Evolutionary conservation across 2,329 filamentous ascomycete genomes (phyloP).

Genomic region (Diaporthe humulicola): DNA sequence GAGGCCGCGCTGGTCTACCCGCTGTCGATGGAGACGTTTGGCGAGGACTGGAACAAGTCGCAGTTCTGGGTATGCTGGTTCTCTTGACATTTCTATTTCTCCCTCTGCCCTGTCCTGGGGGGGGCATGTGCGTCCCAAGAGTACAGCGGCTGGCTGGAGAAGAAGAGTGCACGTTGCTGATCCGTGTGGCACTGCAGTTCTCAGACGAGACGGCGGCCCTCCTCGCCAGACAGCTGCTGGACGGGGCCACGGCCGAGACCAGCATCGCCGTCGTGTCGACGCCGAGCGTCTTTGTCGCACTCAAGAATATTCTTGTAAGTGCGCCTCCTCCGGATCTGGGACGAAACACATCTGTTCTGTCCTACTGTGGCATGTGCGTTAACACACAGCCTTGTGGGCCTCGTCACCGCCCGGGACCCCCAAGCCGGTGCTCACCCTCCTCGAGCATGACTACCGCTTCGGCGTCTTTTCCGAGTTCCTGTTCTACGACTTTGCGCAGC

Average conservation of each 20-base stretch:
- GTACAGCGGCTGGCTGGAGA: no score
- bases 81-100: background rate
- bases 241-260: slow-evolving; percentile 68
- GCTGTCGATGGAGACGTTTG: slow-evolving; percentile 77
- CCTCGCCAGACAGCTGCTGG: slow-evolving; percentile 75
- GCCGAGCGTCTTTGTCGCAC: slow-evolving; percentile 81
- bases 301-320: slow-evolving; percentile 77
- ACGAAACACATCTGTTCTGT: background rate
- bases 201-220: slow-evolving; percentile 77
- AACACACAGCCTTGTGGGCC: slow-evolving; percentile 27
- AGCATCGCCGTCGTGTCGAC: slow-evolving; percentile 79
- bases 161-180: background rate
- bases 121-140: background rate
- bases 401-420: slow-evolving; percentile 42
- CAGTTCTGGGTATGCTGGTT: slow-evolving; percentile 80
- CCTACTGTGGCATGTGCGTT: slow-evolving; percentile 15
- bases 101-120: background rate
- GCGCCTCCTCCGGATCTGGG: slow-evolving; percentile 20
- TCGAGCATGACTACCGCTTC: slow-evolving; percentile 83
- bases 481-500: slow-evolving; percentile 80
- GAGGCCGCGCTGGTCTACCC: slow-evolving; percentile 42
- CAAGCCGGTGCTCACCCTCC: slow-evolving; percentile 71
- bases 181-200: slow-evolving; percentile 63
- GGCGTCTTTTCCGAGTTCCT: slow-evolving; percentile 80
- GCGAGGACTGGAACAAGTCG: slow-evolving; percentile 85